Base-by-base conservation (phyloP, 2,329 filamentous ascomycete species). In the Fusarium nurragi region DNA sequence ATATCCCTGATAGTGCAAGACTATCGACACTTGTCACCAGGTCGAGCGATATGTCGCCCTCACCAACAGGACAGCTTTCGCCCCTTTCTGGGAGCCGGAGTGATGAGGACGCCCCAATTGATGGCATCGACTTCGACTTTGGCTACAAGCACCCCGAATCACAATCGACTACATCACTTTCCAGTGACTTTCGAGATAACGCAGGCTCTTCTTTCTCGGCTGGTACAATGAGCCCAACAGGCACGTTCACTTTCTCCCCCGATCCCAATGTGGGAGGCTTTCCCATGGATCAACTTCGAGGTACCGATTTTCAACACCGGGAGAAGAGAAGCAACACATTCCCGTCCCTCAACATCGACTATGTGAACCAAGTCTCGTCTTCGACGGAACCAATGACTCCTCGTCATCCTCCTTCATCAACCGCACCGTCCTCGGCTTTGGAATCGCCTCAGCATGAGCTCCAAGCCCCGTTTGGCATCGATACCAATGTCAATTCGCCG, bases 241-340 rank as follows among this genome's bases (percentile, higher is more conserved):
- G 88, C 3, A 88, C 91, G 0, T 91, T 94, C 74, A 82, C 80
- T 52, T 93, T 95, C 74, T 91, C 90, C 1, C 90, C 93, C 1
- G 90, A 95, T 65, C 84, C 88, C 13, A 88, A 88, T 56, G 83
- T 84, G 5, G 89, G 88, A 50, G 85, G 87, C 2, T 95, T 94
- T 73, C 56, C 75, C 0, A 65, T 77, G 38, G 81, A 84, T 37
- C 74, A 77, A 32, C 69, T 79, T 10, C 75, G 79, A 74, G 28
- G 69, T 55, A 21, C 81, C 50, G 87, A 86, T 70, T 88, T 89
- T 66, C 89, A 90, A 70, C 85, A 92, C 54, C 92, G 91, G n/a
- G 75, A 75, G 52, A 78, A 78, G 57, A 85, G 93, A 72, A 95
- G 92, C 75, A 93, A 96, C 76, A 97, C 93, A 0, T 93, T 97